Evolutionary conservation across 2,329 filamentous ascomycete genomes (phyloP), one percentile per base, ranked within the genome.

Genomic region (Sporothrix humicola): DNA sequence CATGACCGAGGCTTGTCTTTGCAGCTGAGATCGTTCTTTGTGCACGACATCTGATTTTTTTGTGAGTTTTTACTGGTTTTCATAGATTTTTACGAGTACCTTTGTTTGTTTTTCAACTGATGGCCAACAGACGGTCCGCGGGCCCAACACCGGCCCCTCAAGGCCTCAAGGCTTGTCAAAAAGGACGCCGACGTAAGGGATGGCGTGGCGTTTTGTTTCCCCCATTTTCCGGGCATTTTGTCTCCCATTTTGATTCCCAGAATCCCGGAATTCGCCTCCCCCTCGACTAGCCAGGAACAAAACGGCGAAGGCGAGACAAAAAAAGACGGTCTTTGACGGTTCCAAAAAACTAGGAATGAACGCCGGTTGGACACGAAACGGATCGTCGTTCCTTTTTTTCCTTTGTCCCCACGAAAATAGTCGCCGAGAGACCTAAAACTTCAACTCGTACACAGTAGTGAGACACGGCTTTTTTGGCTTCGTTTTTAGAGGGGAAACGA

Each of bases 201-300:
- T 23, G n/a, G 58, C 15, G 26, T 42, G 31, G 31, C 58, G 13
- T n/a, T 61, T 59, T 59, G 23, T 31, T 59, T 37, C 20, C 4
- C 23, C 26, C 15, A 2, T 48, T 13, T 17, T 44, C 15, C 42
- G 8, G 23, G 12, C 54, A 9, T 17, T 26, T n/a, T 52, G 23
- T 26, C 5, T 26, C 13, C 23, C 26, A 12, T 26, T 26, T 26
- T 26, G 10, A 2, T 26, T n/a, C 23, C 15, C 26, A 37, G 31
- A 37, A 37, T 37, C 26, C 26, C 26, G 17, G 12, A 15, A 13
- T 69, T 69, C 66, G 48, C 50, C 66, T 69, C 50, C 66, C 66
- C 52, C 66, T 69, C 50, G 50, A 69, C 65, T 69, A 69, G 65
- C 65, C 65, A 69, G 65, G 65, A 46, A 69, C 65, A 26, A 7